Percentiles rank a stretch among this genome's conserved stretches.
Evolutionary conservation across 352 stramenopile species (phyloP).

Genomic region (Elongisporangium anandrum): DNA sequence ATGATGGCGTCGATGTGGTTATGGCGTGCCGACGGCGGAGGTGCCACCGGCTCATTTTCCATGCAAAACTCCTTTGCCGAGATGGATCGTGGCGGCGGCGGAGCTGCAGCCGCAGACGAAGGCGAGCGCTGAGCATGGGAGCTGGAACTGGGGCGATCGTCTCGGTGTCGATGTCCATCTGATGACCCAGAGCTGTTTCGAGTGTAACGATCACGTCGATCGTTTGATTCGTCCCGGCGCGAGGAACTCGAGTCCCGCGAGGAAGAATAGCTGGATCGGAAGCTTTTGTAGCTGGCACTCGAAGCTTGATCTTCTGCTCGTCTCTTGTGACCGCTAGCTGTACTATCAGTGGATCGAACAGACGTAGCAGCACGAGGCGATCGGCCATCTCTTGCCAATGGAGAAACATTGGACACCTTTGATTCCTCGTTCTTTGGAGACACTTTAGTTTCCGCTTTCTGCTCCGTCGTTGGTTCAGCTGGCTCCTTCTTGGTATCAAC

Average conservation of each 20-base stretch:
- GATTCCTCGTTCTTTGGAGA: neutral
- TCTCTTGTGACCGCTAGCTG: neutral
- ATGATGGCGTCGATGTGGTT: neutral
- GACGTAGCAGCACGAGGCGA: neutral
- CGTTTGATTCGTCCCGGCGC: neutral
- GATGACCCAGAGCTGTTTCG: neutral
- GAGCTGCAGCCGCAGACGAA: slow-evolving; percentile 1
- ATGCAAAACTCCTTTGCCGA: slow-evolving; percentile 55
- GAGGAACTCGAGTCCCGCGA: neutral
- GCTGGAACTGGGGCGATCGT: neutral
- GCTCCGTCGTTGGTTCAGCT: neutral
- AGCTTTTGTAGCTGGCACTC: neutral
- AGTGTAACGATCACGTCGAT: neutral
- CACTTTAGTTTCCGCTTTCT: neutral
- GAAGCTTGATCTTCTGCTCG: neutral
- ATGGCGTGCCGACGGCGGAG: neutral
- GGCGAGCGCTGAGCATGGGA: slow-evolving; percentile 1
- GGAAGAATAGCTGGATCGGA: neutral
- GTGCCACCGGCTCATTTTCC: slow-evolving; percentile 29
- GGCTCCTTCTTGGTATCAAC: neutral
- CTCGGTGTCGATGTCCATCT: neutral
- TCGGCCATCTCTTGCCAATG: neutral
- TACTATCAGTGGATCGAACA: neutral
- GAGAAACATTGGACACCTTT: neutral
- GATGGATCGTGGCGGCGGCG: slow-evolving; percentile 26